Base-by-base conservation (phyloP, 2,329 filamentous ascomycete species). In the Nannizzia gypsea region DNA sequence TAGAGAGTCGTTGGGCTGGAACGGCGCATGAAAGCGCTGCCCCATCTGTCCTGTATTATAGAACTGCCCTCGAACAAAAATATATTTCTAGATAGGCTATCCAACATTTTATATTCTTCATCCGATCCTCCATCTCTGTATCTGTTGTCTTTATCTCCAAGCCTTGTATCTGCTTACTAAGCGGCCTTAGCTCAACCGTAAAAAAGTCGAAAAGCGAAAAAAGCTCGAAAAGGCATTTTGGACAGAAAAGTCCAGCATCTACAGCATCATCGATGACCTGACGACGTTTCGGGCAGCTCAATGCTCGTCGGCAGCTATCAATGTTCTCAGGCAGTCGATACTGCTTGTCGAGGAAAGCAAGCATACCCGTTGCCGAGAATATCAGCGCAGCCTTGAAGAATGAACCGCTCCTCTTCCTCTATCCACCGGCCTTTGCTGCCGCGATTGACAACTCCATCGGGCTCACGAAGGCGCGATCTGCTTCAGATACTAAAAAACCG, bases 401-500 rank as follows among this genome's bases (percentile, higher is more conserved):
- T 65, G 74, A 77, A 65, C 74, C 74, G 62, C 66, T 78, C 52
- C 69, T 74, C 15, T 78, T 78, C 61, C 73, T 77, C 38, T 78
- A 77, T 64, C 76, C 76, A 58, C 71, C 67, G 63, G 76, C 72
- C 71, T 67, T 70, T 60, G 65, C 70, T 13, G 69, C 70, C 54
- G 64, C 63, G 36, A 61, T 70, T 20, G 26, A 60, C 8, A 36
- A 44, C 24, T 54, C 52, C 28, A 36, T 50, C 13, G 20, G 20
- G 40, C 28, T 36, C 52, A 42, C 26, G 2, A 54, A 17, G 5
- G 3, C 17, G 28, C 34, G 34, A n/a, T 6, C 52, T 4, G 5
- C 24, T 13, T 8, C 24, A n/a, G 17, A 28, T 52, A 40, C 31
- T 56, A 62, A 58, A 59, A 48, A 60, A 61, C n/a, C 59, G 63